These are phyloP conservation scores for Byssothecium circinans DNA, from an alignment of 2,329 filamentous ascomycete species.

Conservation along the genomic window DNA sequence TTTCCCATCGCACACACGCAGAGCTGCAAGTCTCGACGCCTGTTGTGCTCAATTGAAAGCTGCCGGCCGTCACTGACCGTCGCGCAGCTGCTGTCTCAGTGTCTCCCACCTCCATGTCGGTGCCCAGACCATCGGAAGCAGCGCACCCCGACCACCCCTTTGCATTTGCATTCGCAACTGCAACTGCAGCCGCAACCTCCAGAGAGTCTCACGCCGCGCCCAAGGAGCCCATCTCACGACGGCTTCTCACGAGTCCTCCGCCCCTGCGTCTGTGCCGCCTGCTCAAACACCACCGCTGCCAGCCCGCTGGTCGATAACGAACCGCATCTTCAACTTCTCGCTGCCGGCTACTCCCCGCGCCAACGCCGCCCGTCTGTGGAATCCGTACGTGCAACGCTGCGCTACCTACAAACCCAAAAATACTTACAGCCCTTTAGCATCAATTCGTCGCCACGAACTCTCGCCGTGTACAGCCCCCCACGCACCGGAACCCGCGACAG, in stretches of 20 bases:
- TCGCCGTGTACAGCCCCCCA: conserved; percentile 23
- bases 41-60: no score
- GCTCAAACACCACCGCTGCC: conserved; percentile 23
- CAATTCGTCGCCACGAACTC: conserved; percentile 49
- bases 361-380: conserved; percentile 59
- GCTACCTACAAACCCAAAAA: conserved; percentile 8
- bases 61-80: not conserved
- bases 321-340: conserved; percentile 45
- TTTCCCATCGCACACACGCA: no score
- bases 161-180: not conserved
- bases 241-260: conserved; percentile 28
- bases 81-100: not conserved
- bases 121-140: conserved; percentile 3
- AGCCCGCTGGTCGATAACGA: conserved; percentile 46
- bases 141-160: conserved; percentile 5
- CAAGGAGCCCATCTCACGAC: conserved; percentile 18
- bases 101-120: conserved; percentile 3
- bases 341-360: conserved; percentile 35
- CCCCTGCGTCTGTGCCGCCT: conserved; percentile 30
- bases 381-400: conserved; percentile 53
- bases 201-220: conserved; percentile 11
- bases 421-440: conserved; percentile 23
- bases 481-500: conserved; percentile 13
- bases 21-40: no score
- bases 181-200: conserved; percentile 5